A percentile compares a stretch with the other conserved stretches of the same genome.
phyloP scores from a whole-genome alignment of 148 eudicot species.

The Simmondsia chinensis region DNA sequence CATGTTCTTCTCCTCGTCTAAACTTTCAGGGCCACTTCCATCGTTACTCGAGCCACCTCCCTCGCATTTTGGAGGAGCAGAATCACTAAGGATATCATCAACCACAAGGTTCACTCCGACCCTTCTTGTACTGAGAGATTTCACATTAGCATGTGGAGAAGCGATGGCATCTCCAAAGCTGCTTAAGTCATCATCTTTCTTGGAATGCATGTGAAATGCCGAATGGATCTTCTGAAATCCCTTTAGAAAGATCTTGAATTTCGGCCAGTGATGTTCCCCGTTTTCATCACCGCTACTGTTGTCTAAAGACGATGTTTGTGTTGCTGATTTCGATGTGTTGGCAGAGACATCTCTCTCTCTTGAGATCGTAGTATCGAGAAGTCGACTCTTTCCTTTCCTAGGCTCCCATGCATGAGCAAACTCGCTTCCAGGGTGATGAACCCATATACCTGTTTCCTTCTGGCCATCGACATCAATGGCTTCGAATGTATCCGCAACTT shows the following conservation, averaged over 20 bases:
- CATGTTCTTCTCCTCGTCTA: conserved; percentile 39
- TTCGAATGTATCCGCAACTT: conserved; percentile 49
- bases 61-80: conserved; percentile 13
- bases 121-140: conserved; percentile 32
- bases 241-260: conserved; percentile 31
- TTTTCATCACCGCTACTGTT: conserved; percentile 42
- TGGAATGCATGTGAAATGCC: conserved; percentile 42
- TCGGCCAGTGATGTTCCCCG: conserved; percentile 16
- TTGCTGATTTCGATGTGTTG: conserved; percentile 26
- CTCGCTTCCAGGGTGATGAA: conserved; percentile 75
- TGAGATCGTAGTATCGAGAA: conserved; percentile 26
- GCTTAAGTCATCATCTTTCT: conserved; percentile 15
- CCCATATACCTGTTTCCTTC: conserved; percentile 73
- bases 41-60: conserved; percentile 23
- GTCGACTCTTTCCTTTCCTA: conserved; percentile 55
- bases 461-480: conserved; percentile 66
- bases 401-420: conserved; percentile 73
- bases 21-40: conserved; percentile 28
- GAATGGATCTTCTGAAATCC: conserved; percentile 50
- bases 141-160: conserved; percentile 42
- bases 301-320: conserved; percentile 13
- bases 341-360: too few species aligned
- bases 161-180: conserved; percentile 13
- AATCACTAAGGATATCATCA: too few species aligned
- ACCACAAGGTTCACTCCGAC: conserved; percentile 39